Conservation (phyloP, 306 rosid species). For the Delonix regia region DNA sequence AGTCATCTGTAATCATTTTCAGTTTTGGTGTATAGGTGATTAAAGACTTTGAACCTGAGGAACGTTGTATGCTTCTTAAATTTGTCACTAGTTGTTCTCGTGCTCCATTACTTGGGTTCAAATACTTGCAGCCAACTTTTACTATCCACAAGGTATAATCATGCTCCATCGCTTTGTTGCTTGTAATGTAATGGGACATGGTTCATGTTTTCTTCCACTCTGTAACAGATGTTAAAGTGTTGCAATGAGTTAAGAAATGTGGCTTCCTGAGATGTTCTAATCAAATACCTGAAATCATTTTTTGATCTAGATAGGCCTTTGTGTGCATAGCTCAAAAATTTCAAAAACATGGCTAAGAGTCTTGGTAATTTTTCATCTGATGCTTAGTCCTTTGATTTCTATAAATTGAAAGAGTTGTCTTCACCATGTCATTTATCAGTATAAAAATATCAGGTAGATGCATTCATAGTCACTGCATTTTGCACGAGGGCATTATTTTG, state of each 20-base stretch:
- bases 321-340: not conserved
- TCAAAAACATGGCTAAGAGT: not conserved
- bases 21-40: conserved; percentile 61
- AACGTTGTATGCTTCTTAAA: conserved; percentile 93
- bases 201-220: conserved; percentile 6
- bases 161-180: conserved; percentile 36
- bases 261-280: conserved; percentile 30
- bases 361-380: not conserved
- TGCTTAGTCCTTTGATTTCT: conserved; percentile 24
- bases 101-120: conserved; percentile 97
- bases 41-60: conserved; percentile 73
- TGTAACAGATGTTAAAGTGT: conserved; percentile 23
- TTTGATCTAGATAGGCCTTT: conserved; percentile 14
- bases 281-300: conserved; percentile 16
- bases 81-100: conserved; percentile 98
- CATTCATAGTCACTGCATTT: not conserved
- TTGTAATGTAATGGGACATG: conserved; percentile 23
- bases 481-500: not conserved
- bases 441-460: not conserved
- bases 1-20: conserved; percentile 30
- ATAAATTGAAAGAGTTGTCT: conserved; percentile 15
- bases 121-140: conserved; percentile 87
- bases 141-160: conserved; percentile 92
- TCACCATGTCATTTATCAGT: not conserved
- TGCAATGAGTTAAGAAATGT: conserved; percentile 21